A percentile compares a stretch with the other conserved stretches of the same genome.
Evolutionary conservation across 2,329 filamentous ascomycete genomes (phyloP).

Genomic region (Drechslerella dactyloides): DNA sequence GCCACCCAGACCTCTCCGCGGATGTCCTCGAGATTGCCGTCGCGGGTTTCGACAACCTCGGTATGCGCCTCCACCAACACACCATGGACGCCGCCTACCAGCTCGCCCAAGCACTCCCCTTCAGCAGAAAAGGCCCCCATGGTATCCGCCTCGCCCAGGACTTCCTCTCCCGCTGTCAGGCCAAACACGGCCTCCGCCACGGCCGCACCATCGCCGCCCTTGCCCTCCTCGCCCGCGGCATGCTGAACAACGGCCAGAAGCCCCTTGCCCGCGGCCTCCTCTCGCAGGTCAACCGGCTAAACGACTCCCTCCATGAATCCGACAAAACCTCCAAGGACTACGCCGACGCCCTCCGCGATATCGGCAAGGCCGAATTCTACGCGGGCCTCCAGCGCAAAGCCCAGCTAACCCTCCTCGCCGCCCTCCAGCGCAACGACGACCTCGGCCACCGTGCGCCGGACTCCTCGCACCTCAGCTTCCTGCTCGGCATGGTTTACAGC

Average conservation of each 20-base stretch:
- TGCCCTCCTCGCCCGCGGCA: constrained; percentile 25
- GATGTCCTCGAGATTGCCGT: constrained; percentile 41
- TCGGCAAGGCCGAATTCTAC: constrained; percentile 47
- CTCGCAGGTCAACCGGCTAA: constrained; percentile 12
- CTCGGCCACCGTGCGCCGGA: constrained; percentile 35
- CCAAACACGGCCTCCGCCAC: constrained; percentile 25
- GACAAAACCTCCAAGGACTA: constrained; percentile 43
- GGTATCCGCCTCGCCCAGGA: constrained; percentile 19
- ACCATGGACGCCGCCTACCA: constrained; percentile 37
- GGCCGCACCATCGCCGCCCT: constrained; percentile 38
- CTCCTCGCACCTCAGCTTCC: constrained; percentile 37
- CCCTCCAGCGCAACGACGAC: constrained; percentile 39
- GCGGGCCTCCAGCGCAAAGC: constrained; percentile 24
- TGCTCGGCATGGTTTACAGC: constrained; percentile 39
- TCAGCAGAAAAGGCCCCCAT: constrained; percentile 22
- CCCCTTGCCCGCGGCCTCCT: constrained; percentile 24
- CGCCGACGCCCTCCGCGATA: constrained; percentile 37
- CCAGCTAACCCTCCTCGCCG: constrained; percentile 21
- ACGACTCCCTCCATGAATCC: constrained; percentile 11
- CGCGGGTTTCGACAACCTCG: constrained; percentile 25
- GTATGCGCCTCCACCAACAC: constrained; percentile 32
- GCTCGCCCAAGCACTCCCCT: constrained; percentile 27
- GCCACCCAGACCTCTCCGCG: constrained; percentile 28
- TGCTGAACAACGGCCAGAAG: constrained; percentile 27
- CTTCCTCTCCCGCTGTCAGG: constrained; percentile 25